These are phyloP conservation scores for Micractinium sp. DNA, from an alignment of 139 green algal genomes.

Conservation along the genomic window DNA sequence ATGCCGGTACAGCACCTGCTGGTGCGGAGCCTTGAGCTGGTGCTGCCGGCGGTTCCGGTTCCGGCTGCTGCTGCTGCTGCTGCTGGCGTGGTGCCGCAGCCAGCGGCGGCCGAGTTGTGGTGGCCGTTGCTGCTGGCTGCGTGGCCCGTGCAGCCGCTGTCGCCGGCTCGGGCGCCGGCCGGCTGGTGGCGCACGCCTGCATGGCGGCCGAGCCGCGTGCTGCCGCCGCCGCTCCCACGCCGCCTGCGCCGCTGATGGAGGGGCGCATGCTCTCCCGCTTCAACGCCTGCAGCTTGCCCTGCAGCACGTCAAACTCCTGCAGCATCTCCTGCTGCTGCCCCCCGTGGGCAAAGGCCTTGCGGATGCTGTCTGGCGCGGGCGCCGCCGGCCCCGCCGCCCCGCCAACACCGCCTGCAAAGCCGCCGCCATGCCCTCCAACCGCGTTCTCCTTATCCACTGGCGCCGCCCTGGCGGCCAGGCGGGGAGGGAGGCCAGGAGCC, in stretches of 20 bases:
- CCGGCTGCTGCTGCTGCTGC: conserved; percentile 3
- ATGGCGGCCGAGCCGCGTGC: neutral
- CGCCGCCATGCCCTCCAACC: neutral
- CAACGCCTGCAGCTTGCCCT: conserved; percentile 45
- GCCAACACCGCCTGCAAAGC: neutral
- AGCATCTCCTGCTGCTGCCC: conserved; percentile 46
- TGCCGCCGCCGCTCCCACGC: neutral
- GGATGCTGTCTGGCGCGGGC: neutral
- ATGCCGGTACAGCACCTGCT: neutral
- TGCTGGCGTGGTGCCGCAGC: neutral
- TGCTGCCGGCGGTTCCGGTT: too few species aligned
- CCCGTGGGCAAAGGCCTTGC: conserved; percentile 11
- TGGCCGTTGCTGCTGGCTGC: neutral
- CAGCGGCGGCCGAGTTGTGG: neutral
- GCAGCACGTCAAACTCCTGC: conserved; percentile 47
- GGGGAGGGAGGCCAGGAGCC: neutral
- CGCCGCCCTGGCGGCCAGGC: neutral
- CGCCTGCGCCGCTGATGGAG: conserved; percentile 28
- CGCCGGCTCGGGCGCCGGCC: neutral
- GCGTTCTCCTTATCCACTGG: conserved; percentile 12
- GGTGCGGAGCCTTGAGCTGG: neutral
- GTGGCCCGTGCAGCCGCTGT: conserved; percentile 1
- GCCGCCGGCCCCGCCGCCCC: neutral
- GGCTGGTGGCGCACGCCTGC: conserved; percentile 1
- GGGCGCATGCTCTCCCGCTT: conserved; percentile 50